These are phyloP conservation scores for Aegilops umbellulata DNA, from an alignment of 176 grass and related monocot species.

Conservation along the genomic window DNA sequence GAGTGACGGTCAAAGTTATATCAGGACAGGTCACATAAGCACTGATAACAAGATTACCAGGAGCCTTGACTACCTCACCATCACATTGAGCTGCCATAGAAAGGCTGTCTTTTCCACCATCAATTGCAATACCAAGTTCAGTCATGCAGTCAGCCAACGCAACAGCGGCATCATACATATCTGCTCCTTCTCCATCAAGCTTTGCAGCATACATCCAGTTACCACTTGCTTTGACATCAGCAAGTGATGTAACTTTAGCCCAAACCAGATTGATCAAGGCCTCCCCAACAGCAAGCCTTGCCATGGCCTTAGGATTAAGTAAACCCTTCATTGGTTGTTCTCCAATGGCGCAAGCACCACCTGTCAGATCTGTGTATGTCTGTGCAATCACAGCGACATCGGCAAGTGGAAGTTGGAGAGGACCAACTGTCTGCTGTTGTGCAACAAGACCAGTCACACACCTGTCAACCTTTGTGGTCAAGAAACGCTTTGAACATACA, in stretches of 20 bases:
- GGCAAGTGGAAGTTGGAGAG: constrained; percentile 79
- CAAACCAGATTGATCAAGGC: constrained; percentile 94
- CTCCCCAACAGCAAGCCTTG: constrained; percentile 80
- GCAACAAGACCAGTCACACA: constrained; percentile 95
- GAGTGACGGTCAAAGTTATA: constrained; percentile 92
- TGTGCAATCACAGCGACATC: constrained; percentile 92
- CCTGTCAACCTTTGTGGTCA: constrained; percentile 93
- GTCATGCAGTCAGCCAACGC: constrained; percentile 83
- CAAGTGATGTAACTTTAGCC: constrained; percentile 76
- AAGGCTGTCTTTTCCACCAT: constrained; percentile 94
- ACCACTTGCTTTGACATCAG: constrained; percentile 85
- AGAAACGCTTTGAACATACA: constrained; percentile 88
- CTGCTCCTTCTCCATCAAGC: constrained; percentile 89
- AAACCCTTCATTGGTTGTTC: constrained; percentile 88
- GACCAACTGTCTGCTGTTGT: constrained; percentile 82
- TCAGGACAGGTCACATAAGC: constrained; percentile 90
- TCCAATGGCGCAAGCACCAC: constrained; percentile 83
- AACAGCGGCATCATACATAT: constrained; percentile 87
- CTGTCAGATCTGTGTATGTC: constrained; percentile 74
- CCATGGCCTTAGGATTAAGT: constrained; percentile 83
- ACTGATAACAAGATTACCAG: constrained; percentile 90
- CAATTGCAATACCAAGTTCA: constrained; percentile 88
- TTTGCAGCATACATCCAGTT: constrained; percentile 99
- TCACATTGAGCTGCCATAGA: constrained; percentile 85
- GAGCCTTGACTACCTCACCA: constrained; percentile 85